Evolutionary conservation across 345 rosid genomes (phyloP), one percentile per base, ranked within the genome.

Genomic region (Microcos paniculata): DNA sequence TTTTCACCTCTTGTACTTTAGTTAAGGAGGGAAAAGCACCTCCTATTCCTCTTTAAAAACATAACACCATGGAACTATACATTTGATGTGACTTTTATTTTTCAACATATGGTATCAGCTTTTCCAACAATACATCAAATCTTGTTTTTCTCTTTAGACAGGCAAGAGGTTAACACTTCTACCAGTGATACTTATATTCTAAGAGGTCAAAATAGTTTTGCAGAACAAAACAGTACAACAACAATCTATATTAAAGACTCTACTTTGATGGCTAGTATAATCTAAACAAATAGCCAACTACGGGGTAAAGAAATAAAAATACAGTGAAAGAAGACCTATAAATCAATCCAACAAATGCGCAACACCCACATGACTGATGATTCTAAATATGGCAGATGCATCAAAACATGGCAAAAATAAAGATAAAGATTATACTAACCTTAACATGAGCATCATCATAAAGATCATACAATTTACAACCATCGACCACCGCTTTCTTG

Each of bases 371-470:
- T 26, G 42, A 31, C 52, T 46, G 16, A 13, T 13, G 2, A 46
- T 51, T 10, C 18, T 8, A 69, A 49, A 18, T 16, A 48, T 11
- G 18, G 12, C 35, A 65, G 26, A 24, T 1, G 24, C 42, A 65
- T 7, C 7, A 2, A 15, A 14, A 9, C 9, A 62, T 10, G 4
- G 2, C 63, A 56, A 31, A 12, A n/a, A 46, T 61, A 3, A 51
- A 14, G 23, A 19, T 19, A 18, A 40, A 40, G 14, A 69, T 2
- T 19, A 62, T 28, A 78, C 82, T 84, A 45, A 86, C 97, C 59
- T 89, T 51, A 16, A 94, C 97, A 73, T 85, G 75, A 6, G 94
- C 97, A 80, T 88, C 86, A 42, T 92, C 93, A 23, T 82, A 58
- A 42, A 94, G 88, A 52, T 83, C 59, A 63, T 80, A 90, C 0